A percentile compares a stretch with the other conserved stretches of the same genome.
Conservation (phyloP, 495 filamentous ascomycete species). For the Lophium mytilinum region DNA sequence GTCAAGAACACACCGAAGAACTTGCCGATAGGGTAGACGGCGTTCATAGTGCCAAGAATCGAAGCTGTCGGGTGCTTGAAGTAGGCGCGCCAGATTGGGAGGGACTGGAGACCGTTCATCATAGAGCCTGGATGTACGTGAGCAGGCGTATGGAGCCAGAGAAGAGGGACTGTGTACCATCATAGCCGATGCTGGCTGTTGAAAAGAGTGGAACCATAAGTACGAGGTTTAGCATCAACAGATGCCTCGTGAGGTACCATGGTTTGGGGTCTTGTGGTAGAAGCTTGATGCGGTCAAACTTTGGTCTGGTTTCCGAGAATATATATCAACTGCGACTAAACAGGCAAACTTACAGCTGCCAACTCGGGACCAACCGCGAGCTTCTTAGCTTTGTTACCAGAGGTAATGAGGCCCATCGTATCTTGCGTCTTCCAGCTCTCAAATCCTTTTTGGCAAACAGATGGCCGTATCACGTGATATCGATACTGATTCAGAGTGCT, state of each 20-base stretch:
- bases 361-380: not conserved
- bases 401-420: not conserved
- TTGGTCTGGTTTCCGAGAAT: not conserved
- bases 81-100: slow-evolving; percentile 32
- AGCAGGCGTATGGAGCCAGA: too few relatives aligned
- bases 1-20: not conserved
- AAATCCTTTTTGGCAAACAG: too few relatives aligned
- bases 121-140: slow-evolving; percentile 10
- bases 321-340: not conserved
- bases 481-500: too few relatives aligned
- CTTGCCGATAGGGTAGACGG: not conserved
- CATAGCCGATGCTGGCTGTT: not conserved
- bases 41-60: slow-evolving; percentile 39
- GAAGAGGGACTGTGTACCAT: not conserved
- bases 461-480: too few relatives aligned
- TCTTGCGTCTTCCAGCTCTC: too few relatives aligned
- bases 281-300: not conserved
- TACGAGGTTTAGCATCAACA: not conserved
- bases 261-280: not conserved
- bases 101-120: slow-evolving; percentile 37
- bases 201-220: not conserved
- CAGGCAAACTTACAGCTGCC: not conserved
- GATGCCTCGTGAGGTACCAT: not conserved
- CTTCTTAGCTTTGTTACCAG: not conserved
- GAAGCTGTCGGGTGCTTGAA: slow-evolving; percentile 41